These are phyloP conservation scores for Bondarzewia mesenterica DNA, from an alignment of 1,284 basidiomycete species.

Conservation along the genomic window DNA sequence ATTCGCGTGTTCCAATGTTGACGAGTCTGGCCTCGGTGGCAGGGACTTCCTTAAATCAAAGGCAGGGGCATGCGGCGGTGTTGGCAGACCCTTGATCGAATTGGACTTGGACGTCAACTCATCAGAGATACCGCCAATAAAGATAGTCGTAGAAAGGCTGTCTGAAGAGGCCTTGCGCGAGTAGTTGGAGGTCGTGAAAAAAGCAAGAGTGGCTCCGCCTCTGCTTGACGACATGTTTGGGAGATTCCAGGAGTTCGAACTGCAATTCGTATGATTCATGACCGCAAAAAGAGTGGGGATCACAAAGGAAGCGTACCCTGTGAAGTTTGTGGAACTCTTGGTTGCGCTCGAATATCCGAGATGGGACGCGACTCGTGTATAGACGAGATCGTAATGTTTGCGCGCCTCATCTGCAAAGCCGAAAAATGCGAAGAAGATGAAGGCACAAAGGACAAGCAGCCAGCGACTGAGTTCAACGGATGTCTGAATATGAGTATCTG, in stretches of 20 bases:
- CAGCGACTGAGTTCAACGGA: conserved; percentile 17
- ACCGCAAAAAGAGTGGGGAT: not conserved
- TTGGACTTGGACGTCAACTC: not conserved
- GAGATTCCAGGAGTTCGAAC: not conserved
- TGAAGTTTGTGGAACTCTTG: conserved; percentile 10
- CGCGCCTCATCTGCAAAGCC: conserved; percentile 28
- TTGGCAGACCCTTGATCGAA: not conserved
- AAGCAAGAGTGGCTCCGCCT: not conserved
- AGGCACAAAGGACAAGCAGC: conserved; percentile 19
- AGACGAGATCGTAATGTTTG: conserved; percentile 17
- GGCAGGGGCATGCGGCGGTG: not conserved
- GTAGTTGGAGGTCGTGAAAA: not conserved
- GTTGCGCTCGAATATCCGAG: not conserved
- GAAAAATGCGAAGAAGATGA: conserved; percentile 30
- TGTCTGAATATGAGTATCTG: not conserved
- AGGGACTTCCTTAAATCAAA: not conserved
- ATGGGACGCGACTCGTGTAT: not conserved
- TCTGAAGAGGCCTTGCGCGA: not conserved
- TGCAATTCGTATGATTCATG: not conserved
- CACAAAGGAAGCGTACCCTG: not conserved
- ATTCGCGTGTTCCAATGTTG: not conserved
- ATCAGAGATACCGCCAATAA: not conserved
- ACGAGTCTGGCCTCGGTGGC: not conserved
- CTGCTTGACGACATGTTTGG: not conserved
- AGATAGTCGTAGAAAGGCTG: not conserved